Conservation (phyloP, 179 eudicot species). For the Spinacia oleracea region DNA sequence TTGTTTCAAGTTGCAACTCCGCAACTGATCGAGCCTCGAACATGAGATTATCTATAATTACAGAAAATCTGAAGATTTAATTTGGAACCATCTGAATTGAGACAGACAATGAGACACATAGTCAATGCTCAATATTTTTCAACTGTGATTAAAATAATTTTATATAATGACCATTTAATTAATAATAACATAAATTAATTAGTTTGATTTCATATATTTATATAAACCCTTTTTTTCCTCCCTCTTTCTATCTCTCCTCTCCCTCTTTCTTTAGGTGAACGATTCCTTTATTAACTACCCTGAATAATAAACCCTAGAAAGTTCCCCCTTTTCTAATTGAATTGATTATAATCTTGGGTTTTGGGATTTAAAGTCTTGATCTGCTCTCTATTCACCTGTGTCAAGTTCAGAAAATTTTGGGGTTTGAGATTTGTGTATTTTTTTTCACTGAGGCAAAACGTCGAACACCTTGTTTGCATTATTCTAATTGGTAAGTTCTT, state of each 20-base stretch:
- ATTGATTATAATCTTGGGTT: neutral
- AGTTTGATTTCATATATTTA: neutral
- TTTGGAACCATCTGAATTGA: too few relatives aligned
- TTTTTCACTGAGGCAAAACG: slow-evolving; percentile 18
- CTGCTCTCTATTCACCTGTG: slow-evolving; percentile 15
- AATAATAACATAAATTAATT: slow-evolving; percentile 9
- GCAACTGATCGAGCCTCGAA: too few relatives aligned
- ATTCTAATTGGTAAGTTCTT: slow-evolving; percentile 16
- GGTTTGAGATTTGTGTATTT: neutral
- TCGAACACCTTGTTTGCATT: slow-evolving; percentile 27
- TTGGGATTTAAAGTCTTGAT: neutral
- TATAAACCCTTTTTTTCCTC: neutral
- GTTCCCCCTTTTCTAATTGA: slow-evolving; percentile 8
- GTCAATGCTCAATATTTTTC: neutral
- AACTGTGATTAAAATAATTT: too few relatives aligned
- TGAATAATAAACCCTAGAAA: slow-evolving; percentile 21
- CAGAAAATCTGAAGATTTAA: too few relatives aligned
- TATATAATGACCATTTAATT: too few relatives aligned
- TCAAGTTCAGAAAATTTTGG: neutral
- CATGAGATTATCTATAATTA: too few relatives aligned
- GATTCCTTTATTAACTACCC: neutral
- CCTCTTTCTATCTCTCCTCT: neutral
- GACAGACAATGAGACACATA: too few relatives aligned
- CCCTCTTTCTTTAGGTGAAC: slow-evolving; percentile 7
- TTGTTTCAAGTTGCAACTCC: too few relatives aligned